These are phyloP conservation scores for Candida pseudoviswanathii DNA, from an alignment of 1,139 yeast genomes.

Conservation along the genomic window DNA sequence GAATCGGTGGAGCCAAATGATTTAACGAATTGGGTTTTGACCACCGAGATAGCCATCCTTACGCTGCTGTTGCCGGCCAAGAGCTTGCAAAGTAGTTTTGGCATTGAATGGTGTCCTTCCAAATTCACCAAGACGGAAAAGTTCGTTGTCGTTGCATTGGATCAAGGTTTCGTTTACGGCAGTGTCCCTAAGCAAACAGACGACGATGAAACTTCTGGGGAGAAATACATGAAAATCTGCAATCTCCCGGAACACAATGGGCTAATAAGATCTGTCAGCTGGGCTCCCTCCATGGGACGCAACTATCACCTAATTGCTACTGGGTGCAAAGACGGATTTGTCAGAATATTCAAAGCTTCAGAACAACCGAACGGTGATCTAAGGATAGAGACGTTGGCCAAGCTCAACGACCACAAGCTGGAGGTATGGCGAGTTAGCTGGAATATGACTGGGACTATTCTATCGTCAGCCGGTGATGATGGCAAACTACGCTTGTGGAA, in stretches of 20 bases:
- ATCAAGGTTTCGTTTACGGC: constrained; percentile 80
- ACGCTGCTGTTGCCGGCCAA: constrained; percentile 65
- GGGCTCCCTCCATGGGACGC: constrained; percentile 98
- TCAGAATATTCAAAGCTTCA: constrained; percentile 76
- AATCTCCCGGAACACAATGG: constrained; percentile 78
- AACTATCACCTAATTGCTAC: constrained; percentile 88
- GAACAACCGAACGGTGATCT: constrained; percentile 40
- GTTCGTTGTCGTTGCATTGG: constrained; percentile 82
- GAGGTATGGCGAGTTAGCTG: constrained; percentile 97
- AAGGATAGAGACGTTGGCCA: constrained; percentile 39
- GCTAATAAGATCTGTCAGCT: constrained; percentile 82
- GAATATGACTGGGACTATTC: constrained; percentile 91
- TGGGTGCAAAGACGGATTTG: constrained; percentile 92
- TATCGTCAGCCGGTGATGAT: constrained; percentile 95
- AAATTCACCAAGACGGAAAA: constrained; percentile 74
- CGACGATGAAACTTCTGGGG: constrained; percentile 16
- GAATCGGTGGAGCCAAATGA: constrained; percentile 90
- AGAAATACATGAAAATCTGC: constrained; percentile 36
- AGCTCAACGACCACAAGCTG: constrained; percentile 70
- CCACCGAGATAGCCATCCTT: constrained; percentile 72
- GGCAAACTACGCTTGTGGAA: constrained; percentile 93
- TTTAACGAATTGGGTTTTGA: constrained; percentile 76
- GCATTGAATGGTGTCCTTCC: constrained; percentile 92
- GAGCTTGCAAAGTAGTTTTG: constrained; percentile 83
- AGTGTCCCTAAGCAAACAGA: constrained; percentile 15